phyloP scores from a whole-genome alignment of 805 yeast genomes.

The Pichia cephalocereana region DNA sequence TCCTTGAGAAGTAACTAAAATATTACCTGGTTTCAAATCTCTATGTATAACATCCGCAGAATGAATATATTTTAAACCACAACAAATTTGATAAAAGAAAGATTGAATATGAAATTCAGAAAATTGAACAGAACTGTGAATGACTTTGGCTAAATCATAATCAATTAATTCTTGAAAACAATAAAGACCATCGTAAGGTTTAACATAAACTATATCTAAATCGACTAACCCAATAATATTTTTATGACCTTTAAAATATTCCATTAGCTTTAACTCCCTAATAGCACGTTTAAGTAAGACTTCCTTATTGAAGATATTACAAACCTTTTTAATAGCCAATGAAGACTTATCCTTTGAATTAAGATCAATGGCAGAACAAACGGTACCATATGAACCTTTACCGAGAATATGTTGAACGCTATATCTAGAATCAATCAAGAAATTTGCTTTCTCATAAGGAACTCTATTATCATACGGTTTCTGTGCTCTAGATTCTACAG shows the following conservation, averaged over 20 bases:
- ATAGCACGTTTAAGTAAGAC: conserved; percentile 70
- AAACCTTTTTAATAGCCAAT: conserved; percentile 76
- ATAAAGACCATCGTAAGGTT: conserved; percentile 78
- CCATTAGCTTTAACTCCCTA: conserved; percentile 74
- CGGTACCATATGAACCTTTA: conserved; percentile 81
- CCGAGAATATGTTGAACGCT: conserved; percentile 54
- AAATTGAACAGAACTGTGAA: conserved; percentile 65
- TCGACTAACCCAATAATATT: conserved; percentile 71
- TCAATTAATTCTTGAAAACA: conserved; percentile 83
- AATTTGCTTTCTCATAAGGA: conserved; percentile 45
- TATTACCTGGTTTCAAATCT: conserved; percentile 88
- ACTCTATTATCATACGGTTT: conserved; percentile 10
- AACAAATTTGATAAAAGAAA: conserved; percentile 70
- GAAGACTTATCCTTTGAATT: conserved; percentile 27
- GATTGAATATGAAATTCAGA: conserved; percentile 77
- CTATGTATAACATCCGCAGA: conserved; percentile 89
- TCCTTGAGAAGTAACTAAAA: conserved; percentile 68
- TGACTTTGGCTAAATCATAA: conserved; percentile 72
- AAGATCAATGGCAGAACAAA: conserved; percentile 63
- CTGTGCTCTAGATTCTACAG: not conserved
- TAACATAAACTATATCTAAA: conserved; percentile 54
- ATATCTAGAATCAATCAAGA: conserved; percentile 56
- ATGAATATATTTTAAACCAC: conserved; percentile 84
- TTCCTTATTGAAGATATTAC: conserved; percentile 57
- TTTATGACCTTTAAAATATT: conserved; percentile 75